Conservation (phyloP, 257 asterid genomes). For the Paulownia fortunei region DNA sequence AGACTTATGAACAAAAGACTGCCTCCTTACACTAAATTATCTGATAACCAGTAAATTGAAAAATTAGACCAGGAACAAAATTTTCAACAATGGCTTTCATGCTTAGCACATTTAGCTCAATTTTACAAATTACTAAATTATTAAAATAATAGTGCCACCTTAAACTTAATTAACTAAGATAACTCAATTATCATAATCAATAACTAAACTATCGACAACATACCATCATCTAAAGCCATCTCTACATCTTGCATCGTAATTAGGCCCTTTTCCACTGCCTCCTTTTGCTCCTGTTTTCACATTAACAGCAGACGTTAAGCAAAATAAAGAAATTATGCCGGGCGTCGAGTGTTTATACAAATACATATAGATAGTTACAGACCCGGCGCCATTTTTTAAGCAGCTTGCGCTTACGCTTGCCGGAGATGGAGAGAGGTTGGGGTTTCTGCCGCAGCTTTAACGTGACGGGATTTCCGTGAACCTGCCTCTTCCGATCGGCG, state of each 20-base stretch:
- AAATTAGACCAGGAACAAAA: not conserved
- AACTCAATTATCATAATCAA: not conserved
- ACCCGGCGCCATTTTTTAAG: conserved; percentile 89
- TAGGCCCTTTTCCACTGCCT: conserved; percentile 64
- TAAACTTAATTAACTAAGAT: not conserved
- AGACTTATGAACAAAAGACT: not conserved
- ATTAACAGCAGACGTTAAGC: not conserved
- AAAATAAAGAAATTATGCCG: not conserved
- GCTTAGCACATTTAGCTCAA: not conserved
- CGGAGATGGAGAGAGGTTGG: conserved; percentile 69
- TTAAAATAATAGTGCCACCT: not conserved
- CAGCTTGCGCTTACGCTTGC: conserved; percentile 88
- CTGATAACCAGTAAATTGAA: not conserved
- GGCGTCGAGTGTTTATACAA: not conserved
- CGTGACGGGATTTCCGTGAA: conserved; percentile 61
- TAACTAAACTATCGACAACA: not conserved
- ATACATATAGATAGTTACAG: conserved; percentile 2
- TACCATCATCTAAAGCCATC: conserved; percentile 74
- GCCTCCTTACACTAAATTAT: not conserved
- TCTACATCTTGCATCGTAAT: conserved; percentile 81
- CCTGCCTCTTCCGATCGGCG: conserved; percentile 58
- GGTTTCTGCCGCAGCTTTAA: conserved; percentile 62
- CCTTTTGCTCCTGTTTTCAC: conserved; percentile 72
- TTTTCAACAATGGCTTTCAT: not conserved
- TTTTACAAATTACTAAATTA: not conserved